Evolutionary conservation across 805 yeast species (phyloP), one percentile per base, ranked within the genome.

Genomic region (Schwanniomyces sp.): DNA sequence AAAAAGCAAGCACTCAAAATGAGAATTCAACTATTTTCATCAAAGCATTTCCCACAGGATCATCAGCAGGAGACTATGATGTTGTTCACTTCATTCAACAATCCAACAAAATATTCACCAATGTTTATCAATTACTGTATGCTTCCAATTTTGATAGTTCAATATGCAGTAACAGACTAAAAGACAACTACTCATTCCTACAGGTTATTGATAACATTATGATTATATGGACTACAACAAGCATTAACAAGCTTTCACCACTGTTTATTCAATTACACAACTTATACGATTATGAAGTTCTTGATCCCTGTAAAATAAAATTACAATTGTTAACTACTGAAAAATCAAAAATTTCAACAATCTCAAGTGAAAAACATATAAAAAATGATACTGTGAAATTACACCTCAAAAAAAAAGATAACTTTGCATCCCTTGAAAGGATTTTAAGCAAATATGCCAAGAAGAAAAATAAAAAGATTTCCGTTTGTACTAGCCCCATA

Each of bases 141-240:
- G 16, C 48, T 17, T 38, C 34, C 18, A 41, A 41, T 17, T 34
- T 32, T 18, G 27, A 32, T 28, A 37, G 12, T 3, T 16, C 41
- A 11, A 49, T 50, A 40, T 47, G 50, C 32, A 46, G 45, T 25
- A 38, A 43, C 4, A 41, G 40, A 27, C 34, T 46, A 7, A 36
- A 43, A 11, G 40, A 45, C 16, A 44, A 48, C 24, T 38, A 48
- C 25, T 29, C 41, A 5, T 48, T 52, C 14, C 21, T 48, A 14
- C 57, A 54, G 32, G 14, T 50, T 5, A 21, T 48, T 14, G 50
- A 46, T 5, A 47, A 44, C n/a, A 45, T 44, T 2, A 43, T 54
- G 49, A 47, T 48, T 9, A 7, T 50, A 36, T 48, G 55, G 53
- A n/a, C 41, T 18, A 34, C 48, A 2, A 39, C 21, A n/a, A 26